Evolutionary conservation across 495 filamentous ascomycete genomes (phyloP).

Genomic region (Talaromyces adpressus): DNA sequence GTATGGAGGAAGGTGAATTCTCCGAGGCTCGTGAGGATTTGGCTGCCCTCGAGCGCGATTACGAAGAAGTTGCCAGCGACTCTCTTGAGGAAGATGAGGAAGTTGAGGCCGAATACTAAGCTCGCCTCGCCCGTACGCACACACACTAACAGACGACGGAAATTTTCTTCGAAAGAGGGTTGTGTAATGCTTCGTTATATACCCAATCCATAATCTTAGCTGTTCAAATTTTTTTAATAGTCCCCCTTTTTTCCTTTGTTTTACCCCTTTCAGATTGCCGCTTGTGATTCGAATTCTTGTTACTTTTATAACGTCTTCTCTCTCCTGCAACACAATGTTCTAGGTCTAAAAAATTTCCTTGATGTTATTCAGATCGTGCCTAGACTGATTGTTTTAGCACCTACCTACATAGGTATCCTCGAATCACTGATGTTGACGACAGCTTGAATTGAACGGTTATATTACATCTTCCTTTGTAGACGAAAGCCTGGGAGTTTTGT

Average conservation of each 20-base stretch:
- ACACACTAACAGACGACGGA: neutral
- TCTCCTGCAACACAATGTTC: neutral
- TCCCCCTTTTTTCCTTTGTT: neutral
- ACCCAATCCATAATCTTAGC: slow-evolving; percentile 11
- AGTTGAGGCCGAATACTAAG: slow-evolving; percentile 92
- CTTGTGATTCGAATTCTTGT: neutral
- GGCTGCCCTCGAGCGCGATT: slow-evolving; percentile 95
- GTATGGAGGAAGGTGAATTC: slow-evolving; percentile 99
- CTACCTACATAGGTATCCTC: no score
- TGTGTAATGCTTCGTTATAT: slow-evolving; percentile 11
- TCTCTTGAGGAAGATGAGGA: slow-evolving; percentile 85
- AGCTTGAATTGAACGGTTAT: neutral
- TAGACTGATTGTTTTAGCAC: neutral
- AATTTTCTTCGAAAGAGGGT: slow-evolving; percentile 8
- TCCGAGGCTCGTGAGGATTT: slow-evolving; percentile 97
- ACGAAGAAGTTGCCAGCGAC: slow-evolving; percentile 98
- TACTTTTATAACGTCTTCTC: neutral
- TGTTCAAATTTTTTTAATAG: slow-evolving; percentile 5
- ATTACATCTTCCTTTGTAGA: neutral
- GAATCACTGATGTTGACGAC: neutral
- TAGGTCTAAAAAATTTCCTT: neutral
- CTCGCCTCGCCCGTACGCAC: slow-evolving; percentile 4
- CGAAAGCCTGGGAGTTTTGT: no score
- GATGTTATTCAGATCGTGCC: neutral
- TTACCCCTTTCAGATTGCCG: neutral